A percentile compares a stretch with the other conserved stretches of the same genome.
Conservation (phyloP, 345 rosid species). For the Psidium guajava region DNA sequence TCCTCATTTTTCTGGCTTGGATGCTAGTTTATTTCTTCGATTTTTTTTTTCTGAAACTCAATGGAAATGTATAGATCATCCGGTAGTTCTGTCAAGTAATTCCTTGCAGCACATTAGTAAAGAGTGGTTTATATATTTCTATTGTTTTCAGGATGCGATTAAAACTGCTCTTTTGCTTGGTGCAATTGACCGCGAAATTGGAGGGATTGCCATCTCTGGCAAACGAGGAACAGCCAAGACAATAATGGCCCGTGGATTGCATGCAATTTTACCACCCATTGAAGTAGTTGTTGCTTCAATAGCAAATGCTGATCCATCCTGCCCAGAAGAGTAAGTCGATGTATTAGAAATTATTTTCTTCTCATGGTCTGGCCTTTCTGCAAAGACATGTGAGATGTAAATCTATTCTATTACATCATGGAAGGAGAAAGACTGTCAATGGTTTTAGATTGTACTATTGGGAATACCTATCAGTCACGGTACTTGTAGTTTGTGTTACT, state of each 20-base stretch:
- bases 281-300: constrained; percentile 83
- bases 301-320: constrained; percentile 73
- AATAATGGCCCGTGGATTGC: constrained; percentile 89
- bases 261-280: constrained; percentile 83
- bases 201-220: constrained; percentile 89
- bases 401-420: background rate
- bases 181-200: constrained; percentile 85
- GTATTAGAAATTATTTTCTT: background rate
- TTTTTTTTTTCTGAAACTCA: background rate
- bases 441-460: background rate
- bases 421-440: background rate
- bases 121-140: background rate
- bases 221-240: constrained; percentile 94
- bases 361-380: background rate
- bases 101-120: background rate
- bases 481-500: background rate
- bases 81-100: background rate
- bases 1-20: background rate
- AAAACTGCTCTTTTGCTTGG: constrained; percentile 95
- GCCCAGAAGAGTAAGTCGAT: constrained; percentile 65
- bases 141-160: constrained; percentile 58
- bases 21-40: background rate
- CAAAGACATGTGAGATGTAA: background rate
- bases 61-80: background rate
- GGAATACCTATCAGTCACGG: background rate